Evolutionary conservation across 441 rosid genomes (phyloP), one percentile per base, ranked within the genome.

Genomic region (Erodium trifolium): DNA sequence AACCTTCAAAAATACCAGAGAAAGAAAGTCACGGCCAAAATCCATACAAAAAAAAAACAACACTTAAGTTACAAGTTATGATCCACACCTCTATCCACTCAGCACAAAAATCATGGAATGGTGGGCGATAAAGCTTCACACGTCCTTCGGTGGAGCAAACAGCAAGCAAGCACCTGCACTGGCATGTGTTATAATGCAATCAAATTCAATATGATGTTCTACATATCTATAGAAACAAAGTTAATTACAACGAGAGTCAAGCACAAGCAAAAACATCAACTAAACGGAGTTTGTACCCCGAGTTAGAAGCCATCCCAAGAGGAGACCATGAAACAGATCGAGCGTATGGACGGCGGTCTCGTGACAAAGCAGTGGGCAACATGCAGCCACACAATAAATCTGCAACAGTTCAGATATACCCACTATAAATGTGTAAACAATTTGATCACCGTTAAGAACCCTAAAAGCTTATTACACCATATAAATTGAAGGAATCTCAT

Each of bases 241-340:
- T 66, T 16, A 51, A n/a, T 47, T 49, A 16, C 11, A 65, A 34
- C 23, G 17, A 14, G 70, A 39, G n/a, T n/a, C 49, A 17, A 55
- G 5, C 17, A 29, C 19, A 34, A 18, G 51, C 35, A n/a, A 12
- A 59, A 68, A 53, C 16, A 41, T 49, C 47, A 62, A 37, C 14
- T 45, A 57, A 27, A 68, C 35, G 11, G 29, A 72, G 53, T 37
- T 67, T 73, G 39, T 84, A 90, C 99, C 98, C 97, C 0, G 80
- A 67, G 76, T 92, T 94, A 55, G 82, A 76, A 60, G 98, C 87
- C 98, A 94, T 92, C 78, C 99, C 98, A 76, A 86, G 67, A 7
- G 84, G 86, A 74, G 99, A 92, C 99, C 99, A 94, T 9, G 99
- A 82, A 78, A 94, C 71, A 23, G 98, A 86, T 60, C 87, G 85